Evolutionary conservation across 1,284 basidiomycete species (phyloP), one percentile per base, ranked within the genome.

Genomic region (Puccinia horiana): DNA sequence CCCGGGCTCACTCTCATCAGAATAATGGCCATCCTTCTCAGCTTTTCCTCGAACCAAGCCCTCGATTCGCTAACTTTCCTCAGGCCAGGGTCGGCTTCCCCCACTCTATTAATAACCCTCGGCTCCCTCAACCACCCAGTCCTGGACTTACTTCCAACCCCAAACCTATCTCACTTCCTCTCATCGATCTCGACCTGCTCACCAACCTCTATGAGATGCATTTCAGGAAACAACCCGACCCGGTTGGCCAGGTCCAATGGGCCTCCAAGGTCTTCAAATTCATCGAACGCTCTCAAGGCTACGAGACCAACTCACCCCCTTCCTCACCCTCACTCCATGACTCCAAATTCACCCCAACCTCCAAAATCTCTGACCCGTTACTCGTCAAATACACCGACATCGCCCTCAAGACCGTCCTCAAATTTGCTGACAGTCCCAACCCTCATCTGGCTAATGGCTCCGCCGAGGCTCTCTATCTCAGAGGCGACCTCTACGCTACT

Each of bases 221-320:
- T 1, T 61, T 84, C 11, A 52, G 32, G 20, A 78, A 82, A 12
- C 58, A 70, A 37, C 77, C 89, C 83, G 91, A 92, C 84, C 91
- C 91, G 0, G 85, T 88, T 0, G 88, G 90, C 72, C 91, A 91
- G 84, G 87, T 95, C 23, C 88, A 89, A 26, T 96, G 94, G 94
- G 90, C 90, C 6, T 89, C 92, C 65, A 93, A 94, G 83, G 92
- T 95, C 76, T 88, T 95, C 84, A 90, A 91, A 85, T 91, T 94
- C 83, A 91, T 94, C 83, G 92, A 94, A 83, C 90, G 91, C 74
- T 87, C 90, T 6, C 89, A 88, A 80, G 49, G 5, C n/a, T 5
- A 32, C 70, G 80, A 83, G n/a, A 18, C 88, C 87, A 16, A 90
- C 90, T 83, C 87, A 89, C 0, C 88, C 88, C 0, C 84, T 16